Evolutionary conservation across 768 basidiomycete species (phyloP).

Genomic region (Neoboletus subvelutipes): DNA sequence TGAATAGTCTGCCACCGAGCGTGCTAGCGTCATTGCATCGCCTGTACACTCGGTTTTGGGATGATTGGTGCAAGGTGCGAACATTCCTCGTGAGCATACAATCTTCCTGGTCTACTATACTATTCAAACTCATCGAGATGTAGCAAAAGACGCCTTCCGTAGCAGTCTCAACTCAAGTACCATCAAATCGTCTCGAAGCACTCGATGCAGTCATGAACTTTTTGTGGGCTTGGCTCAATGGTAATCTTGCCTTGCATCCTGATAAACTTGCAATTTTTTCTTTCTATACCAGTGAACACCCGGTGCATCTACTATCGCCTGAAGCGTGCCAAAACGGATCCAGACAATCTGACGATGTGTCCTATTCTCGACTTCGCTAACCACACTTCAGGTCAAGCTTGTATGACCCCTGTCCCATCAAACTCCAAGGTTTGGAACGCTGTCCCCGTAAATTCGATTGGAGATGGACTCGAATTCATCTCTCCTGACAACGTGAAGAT

Average conservation of each 20-base stretch:
- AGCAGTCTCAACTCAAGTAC: neutral
- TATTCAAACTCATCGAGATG: neutral
- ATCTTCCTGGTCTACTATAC: neutral
- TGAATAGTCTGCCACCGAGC: slow-evolving; percentile 50
- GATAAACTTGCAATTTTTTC: slow-evolving; percentile 2
- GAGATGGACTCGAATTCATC: slow-evolving; percentile 50
- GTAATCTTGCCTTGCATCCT: slow-evolving; percentile 38
- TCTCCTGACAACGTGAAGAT: slow-evolving; percentile 46
- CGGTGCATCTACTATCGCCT: slow-evolving; percentile 79
- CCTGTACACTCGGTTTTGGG: slow-evolving; percentile 48
- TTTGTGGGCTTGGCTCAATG: slow-evolving; percentile 92
- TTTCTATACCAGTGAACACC: slow-evolving; percentile 70
- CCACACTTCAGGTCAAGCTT: slow-evolving; percentile 48
- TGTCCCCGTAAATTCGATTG: slow-evolving; percentile 35
- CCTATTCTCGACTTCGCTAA: slow-evolving; percentile 93
- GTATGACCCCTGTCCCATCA: slow-evolving; percentile 44
- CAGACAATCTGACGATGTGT: slow-evolving; percentile 82
- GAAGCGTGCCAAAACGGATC: slow-evolving; percentile 45
- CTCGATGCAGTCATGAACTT: slow-evolving; percentile 41
- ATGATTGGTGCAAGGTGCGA: slow-evolving; percentile 57
- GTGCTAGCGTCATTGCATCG: slow-evolving; percentile 41
- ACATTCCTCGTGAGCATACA: slow-evolving; percentile 50
- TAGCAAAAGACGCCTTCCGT: slow-evolving; percentile 10
- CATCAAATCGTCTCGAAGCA: slow-evolving; percentile 1
- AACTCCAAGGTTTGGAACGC: slow-evolving; percentile 38